phyloP scores from a whole-genome alignment of 2,329 filamentous ascomycete genomes.

The Aplosporella prunicola region DNA sequence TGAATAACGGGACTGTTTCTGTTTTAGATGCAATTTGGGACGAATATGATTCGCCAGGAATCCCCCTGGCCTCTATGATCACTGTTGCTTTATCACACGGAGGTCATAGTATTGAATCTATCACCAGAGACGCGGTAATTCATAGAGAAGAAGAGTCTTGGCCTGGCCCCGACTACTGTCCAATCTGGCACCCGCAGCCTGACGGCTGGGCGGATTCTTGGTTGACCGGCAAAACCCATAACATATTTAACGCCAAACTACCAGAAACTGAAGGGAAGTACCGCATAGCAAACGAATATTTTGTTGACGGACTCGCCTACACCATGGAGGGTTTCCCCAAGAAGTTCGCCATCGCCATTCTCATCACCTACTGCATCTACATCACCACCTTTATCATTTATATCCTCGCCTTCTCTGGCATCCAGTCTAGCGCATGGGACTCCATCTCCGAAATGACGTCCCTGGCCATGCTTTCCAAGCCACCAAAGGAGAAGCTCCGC shows the following conservation, averaged over 20 bases:
- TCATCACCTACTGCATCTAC: neutral
- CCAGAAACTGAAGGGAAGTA: too few relatives aligned
- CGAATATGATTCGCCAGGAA: neutral
- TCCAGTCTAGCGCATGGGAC: constrained; percentile 3
- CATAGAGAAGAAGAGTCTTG: neutral
- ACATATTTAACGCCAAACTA: too few relatives aligned
- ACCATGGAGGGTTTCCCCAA: neutral
- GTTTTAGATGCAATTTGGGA: neutral
- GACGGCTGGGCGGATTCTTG: too few relatives aligned
- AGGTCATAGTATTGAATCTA: too few relatives aligned
- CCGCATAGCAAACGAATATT: neutral
- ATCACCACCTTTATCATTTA: neutral
- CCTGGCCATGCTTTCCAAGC: neutral
- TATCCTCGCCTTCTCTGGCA: neutral
- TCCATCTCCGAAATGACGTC: neutral
- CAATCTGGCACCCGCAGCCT: neutral
- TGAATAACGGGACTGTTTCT: neutral
- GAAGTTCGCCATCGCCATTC: neutral
- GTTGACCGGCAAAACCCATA: too few relatives aligned
- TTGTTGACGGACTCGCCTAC: neutral
- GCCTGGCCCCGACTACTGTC: neutral
- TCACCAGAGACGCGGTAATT: neutral
- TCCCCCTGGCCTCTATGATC: too few relatives aligned
- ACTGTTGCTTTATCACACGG: too few relatives aligned
- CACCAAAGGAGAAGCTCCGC: neutral